Percentiles rank a stretch among this genome's conserved stretches.
These are phyloP conservation scores for Ascochyta viciae-villosae DNA, from an alignment of 2,329 filamentous ascomycete species.

Conservation along the genomic window DNA sequence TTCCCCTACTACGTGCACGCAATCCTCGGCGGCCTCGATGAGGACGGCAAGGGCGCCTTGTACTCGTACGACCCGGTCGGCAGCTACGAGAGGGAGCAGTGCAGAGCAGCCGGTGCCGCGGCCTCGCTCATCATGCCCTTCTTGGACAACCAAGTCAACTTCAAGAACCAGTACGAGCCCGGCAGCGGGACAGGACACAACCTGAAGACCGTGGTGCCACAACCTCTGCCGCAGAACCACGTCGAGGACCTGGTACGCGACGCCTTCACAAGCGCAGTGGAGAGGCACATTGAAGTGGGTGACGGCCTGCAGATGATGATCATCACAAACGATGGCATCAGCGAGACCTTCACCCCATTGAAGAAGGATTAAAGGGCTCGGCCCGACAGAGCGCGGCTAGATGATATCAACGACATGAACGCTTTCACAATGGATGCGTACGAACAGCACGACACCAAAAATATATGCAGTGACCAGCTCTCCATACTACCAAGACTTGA, in stretches of 20 bases:
- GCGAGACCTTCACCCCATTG: constrained; percentile 82
- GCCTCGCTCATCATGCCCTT: constrained; percentile 98
- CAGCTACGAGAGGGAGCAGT: constrained; percentile 96
- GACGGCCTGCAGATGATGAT: constrained; percentile 95
- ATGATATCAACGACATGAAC: constrained; percentile 48
- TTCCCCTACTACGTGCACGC: constrained; percentile 98
- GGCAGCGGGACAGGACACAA: constrained; percentile 84
- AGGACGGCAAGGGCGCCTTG: constrained; percentile 90
- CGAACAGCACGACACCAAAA: constrained; percentile 25
- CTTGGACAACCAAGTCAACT: constrained; percentile 99
- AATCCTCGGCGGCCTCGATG: constrained; percentile 91
- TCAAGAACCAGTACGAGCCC: constrained; percentile 97
- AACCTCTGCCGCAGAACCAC: constrained; percentile 73
- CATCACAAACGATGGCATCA: constrained; percentile 85
- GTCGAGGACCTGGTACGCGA: constrained; percentile 92
- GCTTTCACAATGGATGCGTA: constrained; percentile 26
- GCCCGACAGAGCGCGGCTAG: constrained; percentile 38
- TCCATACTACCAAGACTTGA: neutral
- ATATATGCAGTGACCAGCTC: neutral
- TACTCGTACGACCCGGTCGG: constrained; percentile 99
- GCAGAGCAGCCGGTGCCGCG: constrained; percentile 89
- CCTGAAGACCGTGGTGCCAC: constrained; percentile 71
- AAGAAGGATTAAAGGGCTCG: constrained; percentile 63
- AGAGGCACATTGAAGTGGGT: constrained; percentile 98
- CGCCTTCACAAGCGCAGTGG: constrained; percentile 96